Evolutionary conservation across 805 yeast genomes (phyloP), one percentile per base, ranked within the genome.

Genomic region (Starmerella floris): DNA sequence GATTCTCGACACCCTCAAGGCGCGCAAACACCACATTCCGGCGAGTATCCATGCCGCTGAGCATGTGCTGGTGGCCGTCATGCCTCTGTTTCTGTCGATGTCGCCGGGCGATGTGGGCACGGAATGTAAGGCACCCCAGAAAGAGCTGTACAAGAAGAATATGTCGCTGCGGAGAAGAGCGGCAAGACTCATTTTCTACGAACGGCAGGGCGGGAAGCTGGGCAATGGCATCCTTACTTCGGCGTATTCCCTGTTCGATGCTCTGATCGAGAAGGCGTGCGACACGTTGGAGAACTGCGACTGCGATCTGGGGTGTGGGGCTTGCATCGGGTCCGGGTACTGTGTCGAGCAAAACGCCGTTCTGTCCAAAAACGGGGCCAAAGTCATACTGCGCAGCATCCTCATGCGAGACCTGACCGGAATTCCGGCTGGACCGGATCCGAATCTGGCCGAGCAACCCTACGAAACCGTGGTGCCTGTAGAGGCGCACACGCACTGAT

Each of bases 1-100:
- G n/a, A 82, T 83, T 0, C 55, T 87, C 13, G 76, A 75, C 1
- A 46, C 76, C 2, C 66, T 88, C 26, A 62, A 66, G 3, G 59
- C 57, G 3, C 83, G 84, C 50, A 53, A 65, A 2, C 62, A 91
- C 35, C 80, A 73, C 44, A 64, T 78, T 2, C 88, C 97, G 0
- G 98, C 83, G 4, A 94, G 91, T 0, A 83, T 91, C n/a, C 99
- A 91, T 63, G 96, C 93, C 2, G 94, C 95, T 0, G 88, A 85
- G 51, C 99, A 91, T 64, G 84, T 84, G 0, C 63, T 91, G 1
- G 77, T 91, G 71, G 77, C 82, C 37, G 69, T 83, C 45, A 57
- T 87, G 23, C 94, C 96, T 0, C 59, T 78, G 23, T 77, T 74
- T 45, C 75, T 85, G 4, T 74, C 76, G 11, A 76, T 83, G 16